Evolutionary conservation across 805 yeast species (phyloP).

Genomic region (Saccharomycopsis sp.): DNA sequence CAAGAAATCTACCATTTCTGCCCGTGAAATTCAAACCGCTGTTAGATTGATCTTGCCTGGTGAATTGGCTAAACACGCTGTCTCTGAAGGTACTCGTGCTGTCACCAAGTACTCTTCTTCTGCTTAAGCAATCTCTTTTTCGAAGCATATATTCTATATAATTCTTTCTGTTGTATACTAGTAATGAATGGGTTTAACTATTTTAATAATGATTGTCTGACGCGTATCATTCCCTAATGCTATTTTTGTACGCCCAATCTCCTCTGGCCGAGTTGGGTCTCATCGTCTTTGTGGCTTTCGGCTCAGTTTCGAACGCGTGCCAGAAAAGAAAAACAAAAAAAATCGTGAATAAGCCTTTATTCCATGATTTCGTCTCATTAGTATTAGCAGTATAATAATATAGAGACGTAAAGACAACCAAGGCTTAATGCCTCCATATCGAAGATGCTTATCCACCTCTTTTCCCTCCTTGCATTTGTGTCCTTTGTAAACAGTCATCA

Average conservation of each 20-base stretch:
- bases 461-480: background rate
- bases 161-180: background rate
- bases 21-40: constrained; percentile 98
- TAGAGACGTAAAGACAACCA: background rate
- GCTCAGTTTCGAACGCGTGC: background rate
- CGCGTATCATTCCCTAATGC: background rate
- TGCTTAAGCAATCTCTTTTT: constrained; percentile 9
- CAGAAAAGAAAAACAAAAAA: background rate
- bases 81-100: constrained; percentile 98
- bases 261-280: background rate
- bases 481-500: background rate
- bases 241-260: background rate
- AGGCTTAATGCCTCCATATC: background rate
- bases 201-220: background rate
- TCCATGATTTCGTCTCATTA: background rate
- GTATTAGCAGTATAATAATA: no score
- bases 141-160: background rate
- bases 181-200: constrained; percentile 1
- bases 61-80: constrained; percentile 98
- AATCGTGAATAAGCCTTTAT: background rate
- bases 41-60: constrained; percentile 97
- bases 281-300: background rate
- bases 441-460: background rate
- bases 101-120: constrained; percentile 87
- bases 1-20: constrained; percentile 96